phyloP scores from a whole-genome alignment of 2,329 filamentous ascomycete genomes.

The Ophiostoma sp. region DNA sequence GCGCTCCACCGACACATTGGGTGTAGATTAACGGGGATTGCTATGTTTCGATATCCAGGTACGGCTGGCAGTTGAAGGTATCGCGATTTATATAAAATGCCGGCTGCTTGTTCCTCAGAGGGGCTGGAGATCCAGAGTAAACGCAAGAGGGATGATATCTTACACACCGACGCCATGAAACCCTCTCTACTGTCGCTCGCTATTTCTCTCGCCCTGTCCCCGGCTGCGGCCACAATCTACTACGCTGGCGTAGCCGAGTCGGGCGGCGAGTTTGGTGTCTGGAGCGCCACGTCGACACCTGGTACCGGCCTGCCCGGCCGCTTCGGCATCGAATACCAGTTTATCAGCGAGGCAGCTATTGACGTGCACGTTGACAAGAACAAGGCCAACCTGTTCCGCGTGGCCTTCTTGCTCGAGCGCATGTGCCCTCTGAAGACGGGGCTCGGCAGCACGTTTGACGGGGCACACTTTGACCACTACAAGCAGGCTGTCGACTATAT shows the following conservation, averaged over 20 bases:
- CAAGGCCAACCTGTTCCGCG: background rate
- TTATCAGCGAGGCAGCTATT: background rate
- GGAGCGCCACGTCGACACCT: slow-evolving; percentile 34
- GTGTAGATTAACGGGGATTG: background rate
- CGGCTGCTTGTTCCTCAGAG: too few species aligned
- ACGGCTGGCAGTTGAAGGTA: too few species aligned
- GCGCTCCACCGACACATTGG: background rate
- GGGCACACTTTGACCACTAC: background rate
- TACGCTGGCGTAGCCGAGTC: slow-evolving; percentile 46
- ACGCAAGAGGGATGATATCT: too few species aligned
- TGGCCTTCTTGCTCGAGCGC: background rate
- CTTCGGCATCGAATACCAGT: slow-evolving; percentile 38
- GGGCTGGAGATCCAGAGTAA: too few species aligned
- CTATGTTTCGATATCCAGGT: too few species aligned
- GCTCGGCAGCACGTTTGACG: background rate
- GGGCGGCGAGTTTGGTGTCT: slow-evolving; percentile 45
- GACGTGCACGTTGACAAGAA: background rate
- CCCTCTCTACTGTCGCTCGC: background rate
- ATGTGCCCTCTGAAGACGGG: background rate
- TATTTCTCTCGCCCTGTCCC: background rate
- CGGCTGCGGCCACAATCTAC: slow-evolving; percentile 41
- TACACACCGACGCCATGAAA: background rate
- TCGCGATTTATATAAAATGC: too few species aligned
- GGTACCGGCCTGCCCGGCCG: slow-evolving; percentile 45
- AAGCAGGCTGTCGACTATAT: slow-evolving; percentile 45